Percentiles rank a stretch among this genome's conserved stretches.
phyloP scores from a whole-genome alignment of 768 basidiomycete genomes.

The Kwoniella newhampshirensis region DNA sequence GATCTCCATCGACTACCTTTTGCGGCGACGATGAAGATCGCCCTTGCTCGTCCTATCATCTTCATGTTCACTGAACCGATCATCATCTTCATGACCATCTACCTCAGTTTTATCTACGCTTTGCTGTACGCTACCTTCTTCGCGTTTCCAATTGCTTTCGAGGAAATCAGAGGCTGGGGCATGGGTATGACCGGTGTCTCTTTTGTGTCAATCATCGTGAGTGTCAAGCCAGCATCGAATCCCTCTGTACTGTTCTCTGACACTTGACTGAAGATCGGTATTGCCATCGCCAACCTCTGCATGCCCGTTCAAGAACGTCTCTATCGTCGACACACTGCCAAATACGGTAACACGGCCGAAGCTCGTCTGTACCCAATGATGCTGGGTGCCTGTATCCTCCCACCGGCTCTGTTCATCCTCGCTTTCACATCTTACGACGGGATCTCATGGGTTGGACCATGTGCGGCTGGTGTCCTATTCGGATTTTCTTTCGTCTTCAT shows the following conservation, averaged over 20 bases:
- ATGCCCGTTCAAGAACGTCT: constrained; percentile 41
- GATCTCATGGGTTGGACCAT: constrained; percentile 69
- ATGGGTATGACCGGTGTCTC: constrained; percentile 32
- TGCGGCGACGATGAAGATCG: constrained; percentile 57
- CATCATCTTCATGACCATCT: constrained; percentile 37
- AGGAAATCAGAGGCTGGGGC: constrained; percentile 32
- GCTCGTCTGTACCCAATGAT: constrained; percentile 44
- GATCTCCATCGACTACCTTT: constrained; percentile 27
- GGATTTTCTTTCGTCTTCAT: constrained; percentile 61
- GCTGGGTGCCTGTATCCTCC: constrained; percentile 26
- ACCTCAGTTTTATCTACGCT: constrained; percentile 42
- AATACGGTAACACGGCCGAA: constrained; percentile 29
- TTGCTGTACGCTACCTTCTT: constrained; percentile 44
- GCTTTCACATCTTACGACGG: constrained; percentile 49
- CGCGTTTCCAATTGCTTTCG: constrained; percentile 39
- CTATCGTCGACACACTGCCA: constrained; percentile 33
- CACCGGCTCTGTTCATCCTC: background rate
- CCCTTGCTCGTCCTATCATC: constrained; percentile 67
- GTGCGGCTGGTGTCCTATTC: constrained; percentile 61
- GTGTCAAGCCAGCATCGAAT: constrained; percentile 12
- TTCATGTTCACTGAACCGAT: constrained; percentile 39
- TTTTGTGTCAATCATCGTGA: constrained; percentile 34
- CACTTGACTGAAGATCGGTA: constrained; percentile 25
- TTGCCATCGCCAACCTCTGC: constrained; percentile 22
- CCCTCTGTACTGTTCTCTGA: background rate